Conservation (phyloP, 371 early-diverging fungal species). For the Mortierella sp. region DNA sequence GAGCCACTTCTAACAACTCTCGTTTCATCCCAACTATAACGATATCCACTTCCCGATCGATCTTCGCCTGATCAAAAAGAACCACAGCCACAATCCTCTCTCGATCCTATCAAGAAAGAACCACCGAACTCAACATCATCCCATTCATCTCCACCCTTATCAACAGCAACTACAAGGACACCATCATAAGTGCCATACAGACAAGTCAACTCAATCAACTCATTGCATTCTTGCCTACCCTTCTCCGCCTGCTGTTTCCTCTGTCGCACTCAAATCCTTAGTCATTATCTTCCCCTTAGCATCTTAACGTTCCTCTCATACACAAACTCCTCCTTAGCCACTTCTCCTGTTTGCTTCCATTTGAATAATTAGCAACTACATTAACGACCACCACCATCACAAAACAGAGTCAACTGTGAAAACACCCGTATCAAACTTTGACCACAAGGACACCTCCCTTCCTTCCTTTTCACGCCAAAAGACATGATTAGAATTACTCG, state of each 20-base stretch:
- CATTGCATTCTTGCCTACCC: too few species aligned
- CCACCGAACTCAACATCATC: neutral
- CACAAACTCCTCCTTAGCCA: neutral
- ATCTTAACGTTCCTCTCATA: neutral
- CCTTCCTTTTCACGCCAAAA: neutral
- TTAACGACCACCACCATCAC: conserved; percentile 1
- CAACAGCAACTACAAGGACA: neutral
- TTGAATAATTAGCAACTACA: neutral
- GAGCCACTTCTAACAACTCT: conserved; percentile 3
- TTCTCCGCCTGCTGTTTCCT: too few species aligned
- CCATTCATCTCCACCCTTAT: neutral
- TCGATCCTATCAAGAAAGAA: neutral
- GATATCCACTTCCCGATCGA: neutral
- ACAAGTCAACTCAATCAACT: too few species aligned
- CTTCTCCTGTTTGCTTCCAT: neutral
- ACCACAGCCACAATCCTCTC: neutral
- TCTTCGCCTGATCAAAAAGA: neutral
- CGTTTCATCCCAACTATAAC: conserved; percentile 1
- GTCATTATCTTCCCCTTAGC: neutral
- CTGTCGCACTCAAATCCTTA: too few species aligned
- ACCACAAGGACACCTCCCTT: neutral
- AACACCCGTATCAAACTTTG: neutral
- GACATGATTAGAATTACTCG: conserved; percentile 40
- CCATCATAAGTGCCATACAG: too few species aligned
- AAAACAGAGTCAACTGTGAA: neutral